A percentile compares a stretch with the other conserved stretches of the same genome.
These are phyloP conservation scores for Niveomyces coronatus DNA, from an alignment of 2,329 filamentous ascomycete genomes.

Conservation along the genomic window DNA sequence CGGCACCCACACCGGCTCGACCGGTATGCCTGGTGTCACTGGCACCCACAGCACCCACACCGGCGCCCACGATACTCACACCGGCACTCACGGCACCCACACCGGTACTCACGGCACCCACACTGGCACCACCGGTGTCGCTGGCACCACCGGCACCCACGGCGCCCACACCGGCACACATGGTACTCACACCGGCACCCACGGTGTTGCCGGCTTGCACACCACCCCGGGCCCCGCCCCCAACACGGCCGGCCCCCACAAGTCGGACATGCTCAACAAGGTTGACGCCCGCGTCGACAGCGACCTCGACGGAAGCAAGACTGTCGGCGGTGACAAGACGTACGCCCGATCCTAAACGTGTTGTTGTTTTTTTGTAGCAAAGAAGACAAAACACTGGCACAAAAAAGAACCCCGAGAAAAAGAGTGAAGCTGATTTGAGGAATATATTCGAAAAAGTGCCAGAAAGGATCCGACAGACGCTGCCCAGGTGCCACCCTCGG, in stretches of 20 bases:
- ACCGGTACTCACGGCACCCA: conserved; percentile 7
- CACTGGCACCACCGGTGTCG: conserved; percentile 16
- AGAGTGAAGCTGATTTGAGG: conserved; percentile 2
- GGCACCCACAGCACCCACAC: conserved; percentile 12
- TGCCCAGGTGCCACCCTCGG: conserved; percentile 46
- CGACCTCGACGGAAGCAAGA: conserved; percentile 43
- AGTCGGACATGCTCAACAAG: conserved; percentile 44
- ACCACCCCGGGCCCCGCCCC: conserved; percentile 26
- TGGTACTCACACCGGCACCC: conserved; percentile 21
- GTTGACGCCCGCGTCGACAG: conserved; percentile 45
- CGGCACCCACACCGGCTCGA: conserved; percentile 13
- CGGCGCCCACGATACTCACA: conserved; percentile 18
- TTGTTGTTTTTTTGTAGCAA: not conserved
- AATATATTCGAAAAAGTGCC: conserved; percentile 1
- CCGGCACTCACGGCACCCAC: not conserved
- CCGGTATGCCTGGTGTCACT: conserved; percentile 15
- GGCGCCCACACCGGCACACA: conserved; percentile 18
- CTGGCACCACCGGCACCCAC: conserved; percentile 11
- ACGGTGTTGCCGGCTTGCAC: conserved; percentile 27
- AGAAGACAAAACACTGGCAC: not conserved
- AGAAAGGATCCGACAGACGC: conserved; percentile 41
- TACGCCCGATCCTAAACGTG: conserved; percentile 27
- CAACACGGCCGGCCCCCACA: conserved; percentile 33
- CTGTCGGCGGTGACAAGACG: conserved; percentile 42
- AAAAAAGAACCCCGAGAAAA: not conserved